phyloP scores from a whole-genome alignment of 371 early-diverging fungal species.

The Apophysomyces elegans region DNA sequence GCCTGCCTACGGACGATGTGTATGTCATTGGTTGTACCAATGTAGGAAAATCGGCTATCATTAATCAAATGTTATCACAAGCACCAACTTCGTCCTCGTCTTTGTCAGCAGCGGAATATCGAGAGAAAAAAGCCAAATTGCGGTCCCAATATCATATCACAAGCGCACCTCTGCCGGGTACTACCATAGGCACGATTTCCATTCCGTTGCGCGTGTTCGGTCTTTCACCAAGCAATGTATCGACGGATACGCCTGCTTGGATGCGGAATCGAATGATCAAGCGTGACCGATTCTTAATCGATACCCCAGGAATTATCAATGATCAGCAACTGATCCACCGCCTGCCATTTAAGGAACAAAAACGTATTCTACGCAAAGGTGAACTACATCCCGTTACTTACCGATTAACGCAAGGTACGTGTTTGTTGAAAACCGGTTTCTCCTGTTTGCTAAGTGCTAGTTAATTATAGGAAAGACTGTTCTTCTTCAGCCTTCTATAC shows the following conservation, averaged over 20 bases:
- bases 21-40: constrained; percentile 76
- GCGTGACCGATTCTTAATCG: constrained; percentile 57
- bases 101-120: constrained; percentile 14
- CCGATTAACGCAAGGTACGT: constrained; percentile 45
- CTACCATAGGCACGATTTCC: constrained; percentile 69
- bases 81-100: constrained; percentile 23
- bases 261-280: constrained; percentile 36
- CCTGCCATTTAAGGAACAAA: constrained; percentile 56
- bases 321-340: constrained; percentile 54
- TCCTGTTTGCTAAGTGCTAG: not conserved
- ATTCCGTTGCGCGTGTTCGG: constrained; percentile 62
- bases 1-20: constrained; percentile 63
- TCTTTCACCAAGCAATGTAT: constrained; percentile 11
- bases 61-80: constrained; percentile 61
- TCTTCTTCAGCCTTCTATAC: constrained; percentile 61
- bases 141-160: constrained; percentile 57
- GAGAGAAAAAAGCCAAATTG: constrained; percentile 35
- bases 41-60: constrained; percentile 74
- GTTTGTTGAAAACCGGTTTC: not conserved
- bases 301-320: constrained; percentile 74
- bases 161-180: constrained; percentile 68
- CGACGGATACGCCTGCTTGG: constrained; percentile 9
- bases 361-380: constrained; percentile 43
- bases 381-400: constrained; percentile 61
- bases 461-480: constrained; percentile 49